A percentile compares a stretch with the other conserved stretches of the same genome.
Evolutionary conservation across 768 basidiomycete species (phyloP).

Genomic region (Xerocomus spinulosus): DNA sequence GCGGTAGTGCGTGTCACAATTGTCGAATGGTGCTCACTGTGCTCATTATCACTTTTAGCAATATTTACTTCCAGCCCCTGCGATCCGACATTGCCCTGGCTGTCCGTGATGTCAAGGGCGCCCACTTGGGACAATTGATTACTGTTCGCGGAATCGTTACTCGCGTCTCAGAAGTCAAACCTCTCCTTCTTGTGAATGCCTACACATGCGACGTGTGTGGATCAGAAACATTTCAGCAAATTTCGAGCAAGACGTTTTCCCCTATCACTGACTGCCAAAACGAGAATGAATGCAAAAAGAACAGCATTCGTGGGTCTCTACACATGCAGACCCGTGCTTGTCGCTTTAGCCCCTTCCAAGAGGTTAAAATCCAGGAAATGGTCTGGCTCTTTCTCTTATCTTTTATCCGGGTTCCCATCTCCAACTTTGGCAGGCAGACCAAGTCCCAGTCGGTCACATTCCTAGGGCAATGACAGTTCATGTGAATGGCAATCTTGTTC

Average conservation of each 20-base stretch:
- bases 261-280: conserved; percentile 90
- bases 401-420: conserved; percentile 3
- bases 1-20: conserved; percentile 73
- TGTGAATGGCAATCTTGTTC: conserved; percentile 83
- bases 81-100: conserved; percentile 74
- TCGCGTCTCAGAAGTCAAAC: conserved; percentile 98
- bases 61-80: conserved; percentile 90
- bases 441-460: conserved; percentile 99
- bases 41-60: conserved; percentile 47
- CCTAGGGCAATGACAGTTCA: conserved; percentile 99
- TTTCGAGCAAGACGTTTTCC: conserved; percentile 84
- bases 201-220: conserved; percentile 99
- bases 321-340: conserved; percentile 99
- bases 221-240: conserved; percentile 97
- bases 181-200: conserved; percentile 92
- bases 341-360: conserved; percentile 96
- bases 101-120: conserved; percentile 85
- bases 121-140: conserved; percentile 86
- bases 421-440: conserved; percentile 66
- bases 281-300: conserved; percentile 77
- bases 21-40: not conserved
- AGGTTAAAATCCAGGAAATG: conserved; percentile 99
- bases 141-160: conserved; percentile 98
- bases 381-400: conserved; percentile 35
- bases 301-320: conserved; percentile 81